phyloP scores from a whole-genome alignment of 257 asterid genomes.

The Salvia hispanica region DNA sequence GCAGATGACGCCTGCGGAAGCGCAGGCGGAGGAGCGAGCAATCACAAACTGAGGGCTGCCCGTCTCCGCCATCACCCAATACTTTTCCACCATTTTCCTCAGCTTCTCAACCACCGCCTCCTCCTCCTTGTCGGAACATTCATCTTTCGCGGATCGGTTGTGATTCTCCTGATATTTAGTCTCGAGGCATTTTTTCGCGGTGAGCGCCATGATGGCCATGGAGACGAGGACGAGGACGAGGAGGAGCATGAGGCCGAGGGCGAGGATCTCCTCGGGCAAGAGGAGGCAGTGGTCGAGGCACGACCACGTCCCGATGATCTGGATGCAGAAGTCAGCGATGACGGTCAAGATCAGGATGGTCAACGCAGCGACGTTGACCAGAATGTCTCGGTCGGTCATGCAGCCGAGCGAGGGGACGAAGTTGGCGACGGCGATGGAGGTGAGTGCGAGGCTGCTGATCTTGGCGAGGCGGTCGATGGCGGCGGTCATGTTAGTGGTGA shows the following conservation, averaged over 20 bases:
- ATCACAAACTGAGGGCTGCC: constrained; percentile 51
- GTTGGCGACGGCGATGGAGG: constrained; percentile 44
- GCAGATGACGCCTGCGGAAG: constrained; percentile 35
- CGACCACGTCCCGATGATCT: constrained; percentile 33
- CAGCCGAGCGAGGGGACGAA: constrained; percentile 44
- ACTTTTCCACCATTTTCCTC: constrained; percentile 32
- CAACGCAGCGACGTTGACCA: constrained; percentile 36
- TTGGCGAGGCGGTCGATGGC: constrained; percentile 40
- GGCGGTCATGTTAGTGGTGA: constrained; percentile 39
- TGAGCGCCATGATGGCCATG: constrained; percentile 35
- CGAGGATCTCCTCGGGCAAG: constrained; percentile 26
- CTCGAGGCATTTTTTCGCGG: constrained; percentile 41
- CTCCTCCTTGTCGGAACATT: not conserved
- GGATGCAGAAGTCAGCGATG: constrained; percentile 31
- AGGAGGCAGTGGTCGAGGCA: constrained; percentile 29
- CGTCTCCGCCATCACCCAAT: constrained; percentile 52
- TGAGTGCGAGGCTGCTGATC: constrained; percentile 45
- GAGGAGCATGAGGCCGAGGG: constrained; percentile 30
- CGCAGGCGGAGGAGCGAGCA: constrained; percentile 44
- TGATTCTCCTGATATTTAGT: constrained; percentile 40
- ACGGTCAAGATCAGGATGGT: constrained; percentile 39
- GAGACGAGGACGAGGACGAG: constrained; percentile 39
- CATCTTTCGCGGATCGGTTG: constrained; percentile 26
- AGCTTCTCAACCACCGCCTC: constrained; percentile 31
- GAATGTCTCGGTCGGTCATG: constrained; percentile 34